Base-by-base conservation (phyloP, 1,284 basidiomycete genomes). In the Apiotrichum siamense region DNA sequence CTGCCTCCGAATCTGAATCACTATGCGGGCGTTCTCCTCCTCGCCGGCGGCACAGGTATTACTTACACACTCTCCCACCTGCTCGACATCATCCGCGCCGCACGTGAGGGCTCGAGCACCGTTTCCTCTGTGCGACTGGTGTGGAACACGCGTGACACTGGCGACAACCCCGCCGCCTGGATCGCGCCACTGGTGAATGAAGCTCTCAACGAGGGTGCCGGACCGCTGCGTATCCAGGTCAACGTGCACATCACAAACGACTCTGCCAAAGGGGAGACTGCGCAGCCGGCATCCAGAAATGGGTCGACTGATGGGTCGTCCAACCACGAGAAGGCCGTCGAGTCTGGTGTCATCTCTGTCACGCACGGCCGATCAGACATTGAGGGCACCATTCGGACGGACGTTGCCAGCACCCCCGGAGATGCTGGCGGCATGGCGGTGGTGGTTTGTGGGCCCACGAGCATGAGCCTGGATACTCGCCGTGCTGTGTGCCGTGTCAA, bases 31-130 rank as follows among this genome's bases (percentile, higher is more conserved):
- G 62, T 69, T 7, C 33, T 73, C 31, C 59, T 73, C 37, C 54
- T 73, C 42, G 61, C 64, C 27, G 70, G 70, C 48, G 71, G 71
- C 23, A 67, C 70, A 0, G 71, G 71, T 23, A 59, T 73, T 21
- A 63, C 69, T 2, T 66, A 63, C 43, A 66, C 63, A 3, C 45
- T 63, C 4, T 38, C 67, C 3, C 61, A 67, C 37, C 46, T 72
- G 21, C 58, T 63, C 11, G 47, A 60, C 27, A 59, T 66, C 31
- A 45, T 71, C 23, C 44, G 49, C 12, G 58, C 65, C 13, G 60
- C 62, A 11, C 56, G 57, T 39, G 42, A 56, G 35, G 66, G 65
- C 23, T 52, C 49, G n/a, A 58, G 59, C 2, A 49, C 58, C 15
- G 62, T 67, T 47, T 66, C 51, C 10, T 20, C 44, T 20, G 49